These are phyloP conservation scores for Polytolypa hystricis DNA, from an alignment of 2,329 filamentous ascomycete species.

Conservation along the genomic window DNA sequence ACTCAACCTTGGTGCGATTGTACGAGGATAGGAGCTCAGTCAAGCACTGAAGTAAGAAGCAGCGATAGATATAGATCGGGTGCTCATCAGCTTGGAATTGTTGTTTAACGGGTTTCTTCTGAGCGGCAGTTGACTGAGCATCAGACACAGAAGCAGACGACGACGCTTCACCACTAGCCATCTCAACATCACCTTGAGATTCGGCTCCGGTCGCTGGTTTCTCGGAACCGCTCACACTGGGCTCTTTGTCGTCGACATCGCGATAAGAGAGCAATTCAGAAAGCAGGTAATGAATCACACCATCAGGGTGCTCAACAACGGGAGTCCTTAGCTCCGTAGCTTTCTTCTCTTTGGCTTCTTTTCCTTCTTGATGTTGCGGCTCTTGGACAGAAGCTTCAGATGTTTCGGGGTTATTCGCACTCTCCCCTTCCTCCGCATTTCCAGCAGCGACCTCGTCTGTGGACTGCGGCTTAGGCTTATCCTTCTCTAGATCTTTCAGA, in stretches of 20 bases:
- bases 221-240: slow-evolving; percentile 17
- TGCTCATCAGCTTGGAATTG: slow-evolving; percentile 86
- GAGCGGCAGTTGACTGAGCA: slow-evolving; percentile 2
- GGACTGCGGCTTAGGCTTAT: slow-evolving; percentile 15
- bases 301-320: slow-evolving; percentile 82
- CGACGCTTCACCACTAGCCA: slow-evolving; percentile 32
- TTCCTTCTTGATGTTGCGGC: slow-evolving; percentile 8
- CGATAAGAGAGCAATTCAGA: slow-evolving; percentile 86
- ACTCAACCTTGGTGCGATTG: slow-evolving; percentile 91
- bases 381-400: slow-evolving; percentile 10
- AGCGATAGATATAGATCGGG: slow-evolving; percentile 91
- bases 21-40: slow-evolving; percentile 85
- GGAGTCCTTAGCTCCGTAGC: slow-evolving; percentile 64
- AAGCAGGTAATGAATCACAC: slow-evolving; percentile 87
- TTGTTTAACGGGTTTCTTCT: slow-evolving; percentile 56
- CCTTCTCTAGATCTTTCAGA: slow-evolving; percentile 41
- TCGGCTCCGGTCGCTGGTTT: slow-evolving; percentile 21
- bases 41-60: slow-evolving; percentile 85
- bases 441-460: slow-evolving; percentile 10
- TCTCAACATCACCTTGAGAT: slow-evolving; percentile 38
- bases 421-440: slow-evolving; percentile 16
- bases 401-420: slow-evolving; percentile 24
- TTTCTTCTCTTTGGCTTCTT: slow-evolving; percentile 40
- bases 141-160: slow-evolving; percentile 23
- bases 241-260: slow-evolving; percentile 80